Percentiles rank a stretch among this genome's conserved stretches.
Conservation (phyloP, 352 stramenopile species). For the Plasmopara viticola region DNA sequence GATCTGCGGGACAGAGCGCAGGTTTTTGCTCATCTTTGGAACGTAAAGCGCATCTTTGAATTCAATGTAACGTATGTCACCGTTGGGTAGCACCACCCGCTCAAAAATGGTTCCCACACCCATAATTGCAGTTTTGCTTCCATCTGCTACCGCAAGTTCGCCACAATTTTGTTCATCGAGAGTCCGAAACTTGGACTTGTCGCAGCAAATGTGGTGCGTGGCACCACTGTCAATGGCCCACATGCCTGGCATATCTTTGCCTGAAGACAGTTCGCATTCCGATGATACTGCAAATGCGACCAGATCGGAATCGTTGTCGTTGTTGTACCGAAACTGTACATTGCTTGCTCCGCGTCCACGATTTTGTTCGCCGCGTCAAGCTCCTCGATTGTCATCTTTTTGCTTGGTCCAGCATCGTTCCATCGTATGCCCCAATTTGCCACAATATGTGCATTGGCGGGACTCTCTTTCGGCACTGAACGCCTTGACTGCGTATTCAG, state of each 20-base stretch:
- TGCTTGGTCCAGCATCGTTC: conserved; percentile 1
- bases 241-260: not conserved
- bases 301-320: not conserved
- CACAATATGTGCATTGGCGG: conserved; percentile 1
- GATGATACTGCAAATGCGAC: not conserved
- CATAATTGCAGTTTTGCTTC: not conserved
- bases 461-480: not conserved
- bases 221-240: not conserved
- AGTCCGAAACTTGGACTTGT: not conserved
- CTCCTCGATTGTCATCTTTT: not conserved
- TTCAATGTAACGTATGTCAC: not conserved
- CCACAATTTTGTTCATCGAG: not conserved
- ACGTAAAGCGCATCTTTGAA: conserved; percentile 1
- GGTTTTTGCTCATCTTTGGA: not conserved
- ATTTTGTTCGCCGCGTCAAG: not conserved
- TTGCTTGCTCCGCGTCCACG: not conserved
- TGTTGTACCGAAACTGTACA: not conserved
- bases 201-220: not conserved
- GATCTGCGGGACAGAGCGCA: not conserved
- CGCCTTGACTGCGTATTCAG: not conserved
- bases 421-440: not conserved
- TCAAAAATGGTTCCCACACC: conserved; percentile 1
- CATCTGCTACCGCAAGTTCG: not conserved
- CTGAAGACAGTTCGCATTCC: not conserved
- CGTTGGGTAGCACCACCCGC: not conserved